Conservation (phyloP, 768 basidiomycete species). For the Boletus subcaerulescens region DNA sequence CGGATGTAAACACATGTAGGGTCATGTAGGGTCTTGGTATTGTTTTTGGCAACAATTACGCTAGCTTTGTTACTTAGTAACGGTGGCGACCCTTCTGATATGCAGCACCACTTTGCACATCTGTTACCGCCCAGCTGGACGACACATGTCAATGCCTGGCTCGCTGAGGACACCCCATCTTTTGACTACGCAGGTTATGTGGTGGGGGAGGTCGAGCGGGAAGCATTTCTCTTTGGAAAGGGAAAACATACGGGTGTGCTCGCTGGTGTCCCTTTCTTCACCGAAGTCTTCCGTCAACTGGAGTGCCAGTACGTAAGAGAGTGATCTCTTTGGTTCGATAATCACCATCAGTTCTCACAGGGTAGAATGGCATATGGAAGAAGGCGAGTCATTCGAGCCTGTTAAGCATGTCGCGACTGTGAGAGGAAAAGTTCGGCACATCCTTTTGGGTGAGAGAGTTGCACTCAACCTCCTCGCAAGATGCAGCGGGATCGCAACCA, state of each 20-base stretch:
- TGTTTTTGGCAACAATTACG: no score
- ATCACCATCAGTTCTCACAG: conserved; percentile 38
- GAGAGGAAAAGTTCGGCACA: conserved; percentile 78
- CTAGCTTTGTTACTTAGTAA: not conserved
- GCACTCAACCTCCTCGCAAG: conserved; percentile 91
- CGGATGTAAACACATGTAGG: not conserved
- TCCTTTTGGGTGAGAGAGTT: conserved; percentile 89
- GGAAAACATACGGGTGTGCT: conserved; percentile 74
- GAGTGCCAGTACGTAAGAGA: conserved; percentile 77
- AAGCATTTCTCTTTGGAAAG: conserved; percentile 90
- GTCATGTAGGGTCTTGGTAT: no score
- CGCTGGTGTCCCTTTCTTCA: conserved; percentile 94
- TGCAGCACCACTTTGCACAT: conserved; percentile 44
- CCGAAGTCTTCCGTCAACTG: conserved; percentile 85
- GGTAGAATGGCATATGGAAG: conserved; percentile 90
- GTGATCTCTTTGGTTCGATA: not conserved
- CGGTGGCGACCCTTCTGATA: not conserved
- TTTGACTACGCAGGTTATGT: conserved; percentile 97
- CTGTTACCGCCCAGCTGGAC: conserved; percentile 96
- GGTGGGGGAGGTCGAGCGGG: conserved; percentile 84
- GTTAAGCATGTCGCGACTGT: conserved; percentile 89
- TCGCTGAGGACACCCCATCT: conserved; percentile 90
- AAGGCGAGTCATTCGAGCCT: conserved; percentile 80
- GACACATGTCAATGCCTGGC: conserved; percentile 73
- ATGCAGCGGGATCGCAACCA: conserved; percentile 95